Conservation (phyloP, 768 basidiomycete species). For the Kwoniella dejecticola region DNA sequence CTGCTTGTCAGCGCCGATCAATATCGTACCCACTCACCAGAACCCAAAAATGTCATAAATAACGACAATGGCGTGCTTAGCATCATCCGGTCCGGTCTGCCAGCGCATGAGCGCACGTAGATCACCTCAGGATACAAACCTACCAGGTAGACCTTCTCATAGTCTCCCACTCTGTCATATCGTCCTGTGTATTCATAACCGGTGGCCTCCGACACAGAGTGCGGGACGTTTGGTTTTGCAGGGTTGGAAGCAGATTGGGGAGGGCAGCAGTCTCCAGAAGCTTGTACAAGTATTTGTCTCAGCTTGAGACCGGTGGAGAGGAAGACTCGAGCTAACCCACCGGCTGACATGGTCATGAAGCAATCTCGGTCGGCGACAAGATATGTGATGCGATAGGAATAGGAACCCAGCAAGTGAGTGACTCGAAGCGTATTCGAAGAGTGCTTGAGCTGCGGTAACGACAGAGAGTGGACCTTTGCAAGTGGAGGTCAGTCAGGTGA, state of each 20-base stretch:
- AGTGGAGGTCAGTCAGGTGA: no score
- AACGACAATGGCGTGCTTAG: constrained; percentile 63
- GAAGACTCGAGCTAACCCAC: no score
- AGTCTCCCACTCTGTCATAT: constrained; percentile 31
- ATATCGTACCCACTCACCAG: constrained; percentile 53
- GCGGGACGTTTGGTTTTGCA: constrained; percentile 23
- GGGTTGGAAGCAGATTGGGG: constrained; percentile 29
- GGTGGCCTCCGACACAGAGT: constrained; percentile 28
- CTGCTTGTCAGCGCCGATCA: constrained; percentile 10
- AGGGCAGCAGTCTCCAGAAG: constrained; percentile 31
- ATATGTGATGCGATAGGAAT: no score
- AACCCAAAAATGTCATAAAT: constrained; percentile 71
- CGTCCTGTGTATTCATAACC: constrained; percentile 41
- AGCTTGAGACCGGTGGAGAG: no score
- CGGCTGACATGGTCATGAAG: no score
- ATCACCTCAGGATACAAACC: not conserved
- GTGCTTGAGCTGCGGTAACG: no score
- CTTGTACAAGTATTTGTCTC: not conserved
- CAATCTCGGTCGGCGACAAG: no score
- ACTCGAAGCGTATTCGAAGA: no score
- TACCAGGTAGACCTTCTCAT: constrained; percentile 49
- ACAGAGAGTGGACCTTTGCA: no score
- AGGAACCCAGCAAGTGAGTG: no score
- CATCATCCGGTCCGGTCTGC: constrained; percentile 59
- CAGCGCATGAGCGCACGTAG: not conserved